Evolutionary conservation across 2,329 filamentous ascomycete species (phyloP), one percentile per base, ranked within the genome.

Genomic region (Cladosporium phlei): DNA sequence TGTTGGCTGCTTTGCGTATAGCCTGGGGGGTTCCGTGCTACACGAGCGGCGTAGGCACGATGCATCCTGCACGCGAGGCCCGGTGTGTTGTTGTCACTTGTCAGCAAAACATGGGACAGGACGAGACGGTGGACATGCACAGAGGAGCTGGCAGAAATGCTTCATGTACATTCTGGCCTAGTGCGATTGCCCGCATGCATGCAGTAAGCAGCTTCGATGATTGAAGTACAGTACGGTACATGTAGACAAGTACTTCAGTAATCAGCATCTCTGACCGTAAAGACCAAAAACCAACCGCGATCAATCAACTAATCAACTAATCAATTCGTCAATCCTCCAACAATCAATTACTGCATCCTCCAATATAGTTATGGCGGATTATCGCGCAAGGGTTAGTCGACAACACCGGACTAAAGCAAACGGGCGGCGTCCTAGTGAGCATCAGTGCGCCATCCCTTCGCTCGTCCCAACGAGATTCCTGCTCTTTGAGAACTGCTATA

Each of bases 1-100:
- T 45, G 29, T 37, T 22, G 42, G 19, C 32, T 37, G 32, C 30
- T 16, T 44, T 33, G 34, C 21, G 40, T 33, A 44, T 44, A 43
- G 38, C 25, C 33, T 12, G 30, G 35, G n/a, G 40, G 27, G 22
- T 19, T 17, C 39, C 21, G 32, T 35, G 40, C 40, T 28, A 45
- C 40, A 45, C 40, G 29, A 45, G 38, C 9, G 39, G 30, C 12
- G 14, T 17, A 19, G 7, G 20, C 20, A 21, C 20, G 34, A 25
- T 25, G 34, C 20, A 30, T 16, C 17, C 28, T 43, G 39, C 29
- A 43, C 39, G 39, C 39, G 39, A 33, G 39, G 29, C 39, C 9
- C 20, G 24, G 14, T 11, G 20, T 20, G 16, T 28, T 11, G 21
- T 43, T 14, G 27, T 30, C 27, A 12, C 16, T 20, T 33, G 29